phyloP scores from a whole-genome alignment of 2,329 filamentous ascomycete genomes.

The Fusarium coffeatum region DNA sequence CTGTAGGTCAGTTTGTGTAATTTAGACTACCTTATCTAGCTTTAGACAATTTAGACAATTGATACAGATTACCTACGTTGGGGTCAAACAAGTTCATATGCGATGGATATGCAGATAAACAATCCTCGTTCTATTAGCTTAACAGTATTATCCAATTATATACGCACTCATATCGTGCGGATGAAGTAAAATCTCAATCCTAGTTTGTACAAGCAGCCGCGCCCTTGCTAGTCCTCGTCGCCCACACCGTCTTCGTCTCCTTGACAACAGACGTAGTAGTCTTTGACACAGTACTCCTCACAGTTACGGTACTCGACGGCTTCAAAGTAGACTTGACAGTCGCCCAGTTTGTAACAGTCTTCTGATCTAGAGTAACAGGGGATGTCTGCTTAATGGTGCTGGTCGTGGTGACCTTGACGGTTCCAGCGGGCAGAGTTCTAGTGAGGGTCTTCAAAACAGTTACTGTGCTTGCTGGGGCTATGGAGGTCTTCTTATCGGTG shows the following conservation, averaged over 20 bases:
- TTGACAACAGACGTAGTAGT: slow-evolving; percentile 28
- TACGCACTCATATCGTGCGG: not conserved
- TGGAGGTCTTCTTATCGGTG: slow-evolving; percentile 32
- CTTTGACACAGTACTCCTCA: slow-evolving; percentile 32
- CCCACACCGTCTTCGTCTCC: slow-evolving; percentile 28
- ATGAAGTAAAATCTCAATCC: not conserved
- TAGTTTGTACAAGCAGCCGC: slow-evolving; percentile 28
- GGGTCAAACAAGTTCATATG: not conserved
- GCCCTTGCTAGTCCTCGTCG: slow-evolving; percentile 33
- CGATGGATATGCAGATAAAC: accelerated
- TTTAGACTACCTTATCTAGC: not conserved
- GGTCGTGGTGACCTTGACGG: slow-evolving; percentile 27
- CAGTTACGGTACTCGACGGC: slow-evolving; percentile 34
- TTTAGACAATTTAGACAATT: too few species aligned
- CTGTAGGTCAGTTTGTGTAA: accelerated
- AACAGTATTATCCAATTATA: not conserved
- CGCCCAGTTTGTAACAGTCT: slow-evolving; percentile 33
- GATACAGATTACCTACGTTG: too few species aligned
- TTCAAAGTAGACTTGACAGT: slow-evolving; percentile 43
- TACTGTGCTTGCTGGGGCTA: slow-evolving; percentile 34
- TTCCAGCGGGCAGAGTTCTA: slow-evolving; percentile 13
- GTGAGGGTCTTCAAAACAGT: slow-evolving; percentile 31
- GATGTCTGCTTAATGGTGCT: slow-evolving; percentile 32
- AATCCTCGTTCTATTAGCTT: not conserved
- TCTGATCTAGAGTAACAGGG: not conserved